Evolutionary conservation across 495 filamentous ascomycete species (phyloP).

Genomic region (Penicillium paradoxum): DNA sequence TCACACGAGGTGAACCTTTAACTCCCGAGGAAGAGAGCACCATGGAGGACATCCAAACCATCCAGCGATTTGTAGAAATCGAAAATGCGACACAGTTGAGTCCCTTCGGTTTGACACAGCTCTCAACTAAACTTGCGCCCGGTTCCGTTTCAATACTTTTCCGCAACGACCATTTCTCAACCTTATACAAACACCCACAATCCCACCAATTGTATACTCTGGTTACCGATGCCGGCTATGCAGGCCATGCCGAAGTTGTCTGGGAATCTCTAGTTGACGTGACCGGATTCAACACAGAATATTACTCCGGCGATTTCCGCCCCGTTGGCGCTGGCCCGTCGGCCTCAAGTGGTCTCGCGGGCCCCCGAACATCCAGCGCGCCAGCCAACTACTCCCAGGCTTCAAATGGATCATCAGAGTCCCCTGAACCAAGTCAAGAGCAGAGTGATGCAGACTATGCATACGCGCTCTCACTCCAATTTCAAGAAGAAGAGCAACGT

Average conservation of each 20-base stretch:
- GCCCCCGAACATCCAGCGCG: conserved; percentile 29
- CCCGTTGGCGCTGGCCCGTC: conserved; percentile 58
- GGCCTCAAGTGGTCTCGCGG: conserved; percentile 18
- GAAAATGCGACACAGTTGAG: conserved; percentile 84
- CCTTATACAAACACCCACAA: conserved; percentile 75
- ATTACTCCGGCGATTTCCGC: conserved; percentile 87
- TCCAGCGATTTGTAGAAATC: conserved; percentile 70
- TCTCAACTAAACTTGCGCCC: conserved; percentile 59
- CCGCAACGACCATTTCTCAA: conserved; percentile 95
- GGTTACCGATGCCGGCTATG: conserved; percentile 90
- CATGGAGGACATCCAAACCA: conserved; percentile 72
- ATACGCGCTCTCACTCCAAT: conserved; percentile 44
- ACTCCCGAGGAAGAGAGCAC: conserved; percentile 60
- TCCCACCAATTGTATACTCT: conserved; percentile 67
- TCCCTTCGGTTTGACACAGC: conserved; percentile 66
- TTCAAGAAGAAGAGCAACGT: conserved; percentile 39
- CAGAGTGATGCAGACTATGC: conserved; percentile 49
- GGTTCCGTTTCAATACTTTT: conserved; percentile 85
- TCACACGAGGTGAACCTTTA: conserved; percentile 51
- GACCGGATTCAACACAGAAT: conserved; percentile 74
- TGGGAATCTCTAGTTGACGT: conserved; percentile 93
- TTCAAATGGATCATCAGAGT: conserved; percentile 3
- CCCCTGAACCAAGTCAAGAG: conserved; percentile 32
- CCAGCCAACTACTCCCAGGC: conserved; percentile 2
- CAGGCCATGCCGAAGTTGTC: conserved; percentile 82